These are phyloP conservation scores for Dillenia turbinata DNA, from an alignment of 164 flowering plant species.

Conservation along the genomic window DNA sequence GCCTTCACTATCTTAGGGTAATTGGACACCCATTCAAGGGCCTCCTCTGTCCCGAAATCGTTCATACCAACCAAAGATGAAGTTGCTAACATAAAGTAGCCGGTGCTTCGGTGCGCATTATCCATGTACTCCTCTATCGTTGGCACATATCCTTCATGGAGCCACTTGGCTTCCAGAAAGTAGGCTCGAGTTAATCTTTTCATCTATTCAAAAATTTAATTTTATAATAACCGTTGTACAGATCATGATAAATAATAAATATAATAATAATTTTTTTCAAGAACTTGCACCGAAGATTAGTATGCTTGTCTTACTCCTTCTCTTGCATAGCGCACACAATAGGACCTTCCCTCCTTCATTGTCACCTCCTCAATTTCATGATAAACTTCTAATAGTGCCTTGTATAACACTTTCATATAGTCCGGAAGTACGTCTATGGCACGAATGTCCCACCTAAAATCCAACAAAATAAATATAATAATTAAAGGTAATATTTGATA, in stretches of 20 bases:
- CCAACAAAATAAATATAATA: neutral
- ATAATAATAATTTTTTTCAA: too few relatives aligned
- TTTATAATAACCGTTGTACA: neutral
- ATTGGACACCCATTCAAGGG: slow-evolving; percentile 26
- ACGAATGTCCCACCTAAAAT: slow-evolving; percentile 37
- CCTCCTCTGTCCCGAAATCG: slow-evolving; percentile 22
- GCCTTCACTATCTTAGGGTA: slow-evolving; percentile 24
- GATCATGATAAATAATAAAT: neutral
- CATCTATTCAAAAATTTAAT: slow-evolving; percentile 13
- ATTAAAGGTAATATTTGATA: too few relatives aligned
- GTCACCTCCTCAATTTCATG: slow-evolving; percentile 26
- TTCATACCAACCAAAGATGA: slow-evolving; percentile 34
- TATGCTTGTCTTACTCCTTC: slow-evolving; percentile 20
- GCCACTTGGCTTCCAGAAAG: slow-evolving; percentile 34
- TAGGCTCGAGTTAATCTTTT: slow-evolving; percentile 20
- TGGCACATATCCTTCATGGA: slow-evolving; percentile 18
- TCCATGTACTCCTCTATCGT: slow-evolving; percentile 32
- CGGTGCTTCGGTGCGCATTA: slow-evolving; percentile 4
- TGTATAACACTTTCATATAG: slow-evolving; percentile 29
- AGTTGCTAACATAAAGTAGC: slow-evolving; percentile 7
- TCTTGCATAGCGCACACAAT: slow-evolving; percentile 17
- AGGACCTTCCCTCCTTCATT: slow-evolving; percentile 21
- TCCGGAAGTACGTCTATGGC: slow-evolving; percentile 31
- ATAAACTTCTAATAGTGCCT: slow-evolving; percentile 19
- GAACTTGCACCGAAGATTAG: neutral